Evolutionary conservation across 768 basidiomycete species (phyloP), one percentile per base, ranked within the genome.

Genomic region (Agrocybe praecox): DNA sequence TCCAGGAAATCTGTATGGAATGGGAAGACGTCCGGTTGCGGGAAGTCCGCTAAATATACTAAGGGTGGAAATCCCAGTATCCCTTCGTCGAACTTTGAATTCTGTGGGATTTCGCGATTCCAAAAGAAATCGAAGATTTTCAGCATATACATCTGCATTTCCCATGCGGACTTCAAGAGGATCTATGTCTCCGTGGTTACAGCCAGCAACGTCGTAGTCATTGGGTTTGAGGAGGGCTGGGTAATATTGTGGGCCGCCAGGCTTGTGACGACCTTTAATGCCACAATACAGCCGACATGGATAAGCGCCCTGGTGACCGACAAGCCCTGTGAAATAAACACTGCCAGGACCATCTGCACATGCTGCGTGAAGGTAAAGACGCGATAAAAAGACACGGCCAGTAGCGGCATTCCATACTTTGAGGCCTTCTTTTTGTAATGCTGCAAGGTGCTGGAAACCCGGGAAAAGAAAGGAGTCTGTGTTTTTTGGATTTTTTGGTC

Each of bases 21-120:
- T 52, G 0, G 65, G 63, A 9, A 79, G 66, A 0, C 51, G 66
- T 3, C 29, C 48, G 0, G 26, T 29, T 5, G 26, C 5, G 5
- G 42, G 46, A 8, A 82, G 62, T 1, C 74, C 75, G 14, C 63
- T 62, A 19, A 81, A 69, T 10, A 82, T 65, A 1, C 62, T 72
- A 0, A 74, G 73, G 36, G 73, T 68, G 1, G 52, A 51, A n/a
- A 82, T 70, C 0, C 78, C 75, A 2, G 72, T 73, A 9, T 55
- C 43, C 1, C 58, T 48, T 0, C 69, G 59, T 17, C 53, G 56
- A 2, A 36, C 21, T 34, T 68, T 40, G 47, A 65, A 40, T 4
- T 40, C 36, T 14, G 36, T 40, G 12, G 12, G 4, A 29, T 9
- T 9, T 29, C 9, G 5, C 5, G 26, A 29, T 5, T 29, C 26